These are phyloP conservation scores for Annulohypoxylon stygium DNA, from an alignment of 495 filamentous ascomycete species.

Conservation along the genomic window DNA sequence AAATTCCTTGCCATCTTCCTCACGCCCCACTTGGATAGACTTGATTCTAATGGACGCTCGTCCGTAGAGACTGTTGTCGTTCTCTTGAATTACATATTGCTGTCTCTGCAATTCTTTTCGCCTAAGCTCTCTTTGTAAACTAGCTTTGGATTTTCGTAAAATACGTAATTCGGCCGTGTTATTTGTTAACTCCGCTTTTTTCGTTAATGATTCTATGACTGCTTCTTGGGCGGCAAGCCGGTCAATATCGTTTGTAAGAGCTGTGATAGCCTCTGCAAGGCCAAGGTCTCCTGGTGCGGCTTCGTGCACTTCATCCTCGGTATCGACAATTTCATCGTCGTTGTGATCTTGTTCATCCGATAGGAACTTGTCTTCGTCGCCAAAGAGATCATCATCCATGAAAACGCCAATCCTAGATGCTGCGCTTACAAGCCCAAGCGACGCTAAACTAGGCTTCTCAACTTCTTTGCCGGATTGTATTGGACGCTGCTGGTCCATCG, in stretches of 20 bases:
- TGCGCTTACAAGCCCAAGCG: slow-evolving; percentile 86
- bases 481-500: slow-evolving; percentile 64
- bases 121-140: slow-evolving; percentile 89
- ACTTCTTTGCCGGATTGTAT: slow-evolving; percentile 61
- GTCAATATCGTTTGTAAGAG: slow-evolving; percentile 87
- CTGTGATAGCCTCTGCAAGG: slow-evolving; percentile 89
- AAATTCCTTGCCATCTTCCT: slow-evolving; percentile 93
- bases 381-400: slow-evolving; percentile 91
- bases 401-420: slow-evolving; percentile 89
- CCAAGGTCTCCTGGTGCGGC: slow-evolving; percentile 96
- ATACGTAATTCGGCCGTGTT: slow-evolving; percentile 94
- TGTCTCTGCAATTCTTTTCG: slow-evolving; percentile 96
- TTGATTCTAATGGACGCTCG: slow-evolving; percentile 90
- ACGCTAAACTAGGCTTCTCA: slow-evolving; percentile 86
- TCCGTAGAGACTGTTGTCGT: slow-evolving; percentile 96
- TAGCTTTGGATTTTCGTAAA: slow-evolving; percentile 91
- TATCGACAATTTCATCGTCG: slow-evolving; percentile 68
- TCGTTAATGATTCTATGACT: slow-evolving; percentile 89
- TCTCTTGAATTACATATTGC: slow-evolving; percentile 97
- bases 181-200: slow-evolving; percentile 96
- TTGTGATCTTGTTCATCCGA: slow-evolving; percentile 87
- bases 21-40: slow-evolving; percentile 89
- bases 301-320: slow-evolving; percentile 89
- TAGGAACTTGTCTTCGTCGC: slow-evolving; percentile 86
- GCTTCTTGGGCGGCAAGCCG: slow-evolving; percentile 88